Evolutionary conservation across 108 stramenopile species (phyloP).

Genomic region (Nannochloropsis oceanica): DNA sequence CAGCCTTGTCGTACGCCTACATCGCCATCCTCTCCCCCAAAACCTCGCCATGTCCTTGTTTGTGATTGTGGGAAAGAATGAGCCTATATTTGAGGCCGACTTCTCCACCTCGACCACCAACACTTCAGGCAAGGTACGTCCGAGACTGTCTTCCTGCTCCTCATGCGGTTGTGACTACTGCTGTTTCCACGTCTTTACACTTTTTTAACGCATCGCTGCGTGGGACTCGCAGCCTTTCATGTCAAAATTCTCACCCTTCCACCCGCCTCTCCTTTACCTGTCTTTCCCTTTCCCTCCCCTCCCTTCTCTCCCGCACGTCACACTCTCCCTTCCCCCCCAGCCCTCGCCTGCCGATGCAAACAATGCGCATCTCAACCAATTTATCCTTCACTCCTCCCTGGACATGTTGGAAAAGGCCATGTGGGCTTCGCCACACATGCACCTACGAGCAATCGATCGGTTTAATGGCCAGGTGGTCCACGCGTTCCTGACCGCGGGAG

Average conservation of each 20-base stretch:
- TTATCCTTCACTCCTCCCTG: conserved; percentile 73
- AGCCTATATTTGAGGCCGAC: background rate
- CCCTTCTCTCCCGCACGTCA: background rate
- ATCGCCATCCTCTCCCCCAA: too few relatives aligned
- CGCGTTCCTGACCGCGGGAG: conserved; percentile 71
- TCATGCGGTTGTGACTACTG: too few relatives aligned
- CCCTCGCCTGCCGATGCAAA: background rate
- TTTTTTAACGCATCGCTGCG: too few relatives aligned
- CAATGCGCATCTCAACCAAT: conserved; percentile 69
- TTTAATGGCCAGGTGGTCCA: conserved; percentile 83
- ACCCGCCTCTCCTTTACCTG: too few relatives aligned
- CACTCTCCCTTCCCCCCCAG: background rate
- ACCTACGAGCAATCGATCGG: conserved; percentile 69
- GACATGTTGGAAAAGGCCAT: conserved; percentile 76
- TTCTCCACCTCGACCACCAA: background rate
- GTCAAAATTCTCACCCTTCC: too few relatives aligned
- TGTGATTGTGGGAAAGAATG: background rate
- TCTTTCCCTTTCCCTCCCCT: background rate
- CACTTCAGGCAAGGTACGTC: background rate
- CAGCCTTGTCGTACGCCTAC: too few relatives aligned
- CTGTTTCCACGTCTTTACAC: too few relatives aligned
- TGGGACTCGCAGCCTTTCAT: too few relatives aligned
- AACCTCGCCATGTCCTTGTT: background rate
- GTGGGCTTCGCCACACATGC: conserved; percentile 64
- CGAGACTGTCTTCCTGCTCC: background rate